Conservation (phyloP, 2,329 filamentous ascomycete genomes). For the Biscogniauxia sp. region DNA sequence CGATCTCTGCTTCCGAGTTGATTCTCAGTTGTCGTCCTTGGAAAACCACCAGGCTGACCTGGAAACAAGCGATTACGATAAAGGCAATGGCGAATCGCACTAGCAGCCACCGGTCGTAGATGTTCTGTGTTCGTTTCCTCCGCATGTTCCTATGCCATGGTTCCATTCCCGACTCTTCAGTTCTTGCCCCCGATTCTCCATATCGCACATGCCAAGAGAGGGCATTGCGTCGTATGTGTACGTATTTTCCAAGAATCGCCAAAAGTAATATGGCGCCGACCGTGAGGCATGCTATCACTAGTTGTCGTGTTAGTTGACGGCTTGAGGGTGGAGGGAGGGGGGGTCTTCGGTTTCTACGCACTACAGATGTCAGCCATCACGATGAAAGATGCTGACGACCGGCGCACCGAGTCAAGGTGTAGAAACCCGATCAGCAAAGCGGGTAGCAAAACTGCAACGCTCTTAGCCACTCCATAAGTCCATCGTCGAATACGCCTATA, state of each 20-base stretch:
- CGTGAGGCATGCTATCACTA: conserved; percentile 34
- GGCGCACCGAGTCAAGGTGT: conserved; percentile 1
- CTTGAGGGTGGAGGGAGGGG: not conserved
- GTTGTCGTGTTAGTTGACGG: not conserved
- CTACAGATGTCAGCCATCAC: conserved; percentile 2
- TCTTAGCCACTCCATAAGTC: not conserved
- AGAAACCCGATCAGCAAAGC: conserved; percentile 1
- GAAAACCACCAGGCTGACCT: not conserved
- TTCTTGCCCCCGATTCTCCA: conserved; percentile 8
- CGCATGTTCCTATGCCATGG: conserved; percentile 12
- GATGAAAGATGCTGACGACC: not conserved
- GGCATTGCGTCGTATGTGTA: conserved; percentile 33
- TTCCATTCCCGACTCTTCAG: conserved; percentile 23
- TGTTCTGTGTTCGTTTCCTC: conserved; percentile 21
- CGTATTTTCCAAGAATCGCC: conserved; percentile 37
- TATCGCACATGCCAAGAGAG: conserved; percentile 26
- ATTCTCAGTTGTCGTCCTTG: not conserved
- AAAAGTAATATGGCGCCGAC: conserved; percentile 33
- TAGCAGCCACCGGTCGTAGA: conserved; percentile 37
- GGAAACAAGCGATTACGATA: conserved; percentile 24
- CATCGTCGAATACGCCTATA: not conserved
- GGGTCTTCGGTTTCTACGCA: not conserved
- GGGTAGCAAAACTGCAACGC: not conserved
- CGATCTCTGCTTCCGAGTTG: conserved; percentile 9
- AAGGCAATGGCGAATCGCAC: conserved; percentile 37